phyloP scores from a whole-genome alignment of 129 eudicot species.

The Pittosporum tobira region DNA sequence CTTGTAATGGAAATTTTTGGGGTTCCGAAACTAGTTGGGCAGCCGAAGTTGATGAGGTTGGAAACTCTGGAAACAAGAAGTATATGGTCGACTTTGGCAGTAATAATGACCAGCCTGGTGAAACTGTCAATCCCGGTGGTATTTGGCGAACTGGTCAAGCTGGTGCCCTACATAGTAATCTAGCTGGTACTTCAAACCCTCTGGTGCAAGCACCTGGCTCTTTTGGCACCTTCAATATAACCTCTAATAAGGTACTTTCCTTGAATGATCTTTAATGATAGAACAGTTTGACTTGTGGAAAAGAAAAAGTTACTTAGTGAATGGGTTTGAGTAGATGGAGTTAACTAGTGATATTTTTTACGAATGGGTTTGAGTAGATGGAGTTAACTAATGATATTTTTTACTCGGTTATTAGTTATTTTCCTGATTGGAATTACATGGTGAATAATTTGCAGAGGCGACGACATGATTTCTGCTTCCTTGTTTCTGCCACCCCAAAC shows the following conservation, averaged over 20 bases:
- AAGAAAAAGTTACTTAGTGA: too few relatives aligned
- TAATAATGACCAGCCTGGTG: constrained; percentile 30
- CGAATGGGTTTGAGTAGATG: too few relatives aligned
- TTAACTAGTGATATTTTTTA: too few relatives aligned
- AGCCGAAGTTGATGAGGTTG: constrained; percentile 28
- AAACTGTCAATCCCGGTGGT: constrained; percentile 32
- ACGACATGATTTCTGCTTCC: too few relatives aligned
- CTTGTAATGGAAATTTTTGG: constrained; percentile 29
- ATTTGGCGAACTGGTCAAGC: constrained; percentile 44
- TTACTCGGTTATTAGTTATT: too few relatives aligned
- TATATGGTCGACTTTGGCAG: constrained; percentile 51
- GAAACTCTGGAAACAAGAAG: constrained; percentile 32
- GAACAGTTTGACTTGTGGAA: too few relatives aligned
- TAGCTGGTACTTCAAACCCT: constrained; percentile 37
- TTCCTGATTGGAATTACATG: too few relatives aligned
- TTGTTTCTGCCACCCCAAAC: too few relatives aligned
- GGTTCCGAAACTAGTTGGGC: constrained; percentile 29
- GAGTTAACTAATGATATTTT: too few relatives aligned
- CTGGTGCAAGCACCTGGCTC: constrained; percentile 43
- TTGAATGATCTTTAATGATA: constrained; percentile 1
- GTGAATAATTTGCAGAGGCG: too few relatives aligned
- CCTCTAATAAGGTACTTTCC: constrained; percentile 51
- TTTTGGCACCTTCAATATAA: constrained; percentile 37
- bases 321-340: too few relatives aligned
- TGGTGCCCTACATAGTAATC: constrained; percentile 43